A percentile compares a stretch with the other conserved stretches of the same genome.
These are phyloP conservation scores for Blastobotrys parvus DNA, from an alignment of 805 yeast genomes.

Conservation along the genomic window DNA sequence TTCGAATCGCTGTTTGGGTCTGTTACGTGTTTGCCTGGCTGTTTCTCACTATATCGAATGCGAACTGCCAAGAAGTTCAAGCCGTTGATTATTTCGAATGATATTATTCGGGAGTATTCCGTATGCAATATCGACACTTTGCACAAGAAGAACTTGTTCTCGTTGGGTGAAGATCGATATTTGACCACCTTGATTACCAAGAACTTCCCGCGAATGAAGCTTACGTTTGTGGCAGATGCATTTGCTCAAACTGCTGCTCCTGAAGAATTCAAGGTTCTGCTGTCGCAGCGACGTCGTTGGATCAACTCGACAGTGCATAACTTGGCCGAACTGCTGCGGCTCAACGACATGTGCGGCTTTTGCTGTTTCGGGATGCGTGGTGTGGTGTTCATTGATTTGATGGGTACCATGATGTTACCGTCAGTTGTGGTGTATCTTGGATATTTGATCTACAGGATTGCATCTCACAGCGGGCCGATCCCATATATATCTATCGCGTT, in stretches of 20 bases:
- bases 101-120: slow-evolving; percentile 48
- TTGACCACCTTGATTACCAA: slow-evolving; percentile 50
- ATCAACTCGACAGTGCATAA: slow-evolving; percentile 60
- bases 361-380: slow-evolving; percentile 54
- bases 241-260: slow-evolving; percentile 53
- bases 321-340: slow-evolving; percentile 47
- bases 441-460: slow-evolving; percentile 43
- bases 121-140: slow-evolving; percentile 49
- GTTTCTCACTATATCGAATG: slow-evolving; percentile 48
- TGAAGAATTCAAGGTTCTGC: slow-evolving; percentile 39
- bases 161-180: slow-evolving; percentile 56
- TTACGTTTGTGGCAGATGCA: slow-evolving; percentile 50
- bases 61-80: slow-evolving; percentile 41
- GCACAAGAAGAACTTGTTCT: slow-evolving; percentile 52
- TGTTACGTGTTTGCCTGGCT: slow-evolving; percentile 62
- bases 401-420: slow-evolving; percentile 53
- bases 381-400: slow-evolving; percentile 46
- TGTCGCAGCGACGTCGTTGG: slow-evolving; percentile 58
- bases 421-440: slow-evolving; percentile 47
- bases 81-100: slow-evolving; percentile 54
- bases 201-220: slow-evolving; percentile 48
- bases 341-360: slow-evolving; percentile 54
- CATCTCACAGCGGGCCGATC: slow-evolving; percentile 44
- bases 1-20: slow-evolving; percentile 55
- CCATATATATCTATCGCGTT: slow-evolving; percentile 45